phyloP scores from a whole-genome alignment of 2,329 filamentous ascomycete species.

The Stachybotrys echinatus region DNA sequence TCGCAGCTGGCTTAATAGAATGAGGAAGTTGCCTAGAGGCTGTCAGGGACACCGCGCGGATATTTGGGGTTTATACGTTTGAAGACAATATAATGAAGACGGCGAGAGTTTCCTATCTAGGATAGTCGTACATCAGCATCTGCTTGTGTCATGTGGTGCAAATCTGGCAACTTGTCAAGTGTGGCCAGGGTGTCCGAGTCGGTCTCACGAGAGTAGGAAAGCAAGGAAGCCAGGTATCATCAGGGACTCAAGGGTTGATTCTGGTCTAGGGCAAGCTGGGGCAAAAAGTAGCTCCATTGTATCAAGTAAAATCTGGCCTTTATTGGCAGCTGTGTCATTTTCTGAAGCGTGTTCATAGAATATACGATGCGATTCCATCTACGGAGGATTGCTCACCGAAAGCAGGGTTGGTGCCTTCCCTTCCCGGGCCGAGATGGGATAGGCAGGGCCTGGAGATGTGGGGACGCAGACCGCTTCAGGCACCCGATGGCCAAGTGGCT shows the following conservation, averaged over 20 bases:
- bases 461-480: not conserved
- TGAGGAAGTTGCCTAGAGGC: slow-evolving; percentile 32
- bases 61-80: no score
- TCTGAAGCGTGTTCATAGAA: not conserved
- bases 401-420: not conserved
- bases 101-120: not conserved
- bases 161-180: no score
- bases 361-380: not conserved
- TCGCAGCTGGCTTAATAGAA: slow-evolving; percentile 84
- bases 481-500: not conserved
- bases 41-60: no score
- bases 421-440: not conserved
- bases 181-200: not conserved
- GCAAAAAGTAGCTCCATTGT: not conserved
- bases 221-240: not conserved
- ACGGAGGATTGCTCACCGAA: not conserved
- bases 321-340: not conserved
- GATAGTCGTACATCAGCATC: no score
- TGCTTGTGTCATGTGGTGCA: no score
- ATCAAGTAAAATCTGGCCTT: not conserved
- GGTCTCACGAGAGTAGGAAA: not conserved
- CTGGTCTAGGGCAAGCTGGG: not conserved
- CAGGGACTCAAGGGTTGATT: not conserved
- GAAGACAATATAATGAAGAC: no score
- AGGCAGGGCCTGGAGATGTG: not conserved